These are phyloP conservation scores for Boletus reticuloceps DNA, from an alignment of 768 basidiomycete species.

Conservation along the genomic window DNA sequence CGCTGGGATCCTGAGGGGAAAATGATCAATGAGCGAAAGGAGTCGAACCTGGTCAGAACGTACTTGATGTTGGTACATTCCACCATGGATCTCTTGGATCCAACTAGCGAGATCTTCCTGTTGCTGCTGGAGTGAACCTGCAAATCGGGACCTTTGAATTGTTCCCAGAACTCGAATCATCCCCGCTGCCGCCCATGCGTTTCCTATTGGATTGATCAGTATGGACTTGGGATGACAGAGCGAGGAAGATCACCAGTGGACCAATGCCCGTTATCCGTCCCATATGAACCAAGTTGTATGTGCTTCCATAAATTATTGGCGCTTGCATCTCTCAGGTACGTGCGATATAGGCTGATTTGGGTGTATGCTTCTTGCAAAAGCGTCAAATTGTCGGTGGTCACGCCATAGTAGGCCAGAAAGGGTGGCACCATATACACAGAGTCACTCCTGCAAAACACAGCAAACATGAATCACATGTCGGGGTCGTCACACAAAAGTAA, in stretches of 20 bases:
- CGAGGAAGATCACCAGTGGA: slow-evolving; percentile 54
- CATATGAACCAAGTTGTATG: slow-evolving; percentile 53
- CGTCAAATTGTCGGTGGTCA: slow-evolving; percentile 51
- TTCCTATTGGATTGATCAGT: slow-evolving; percentile 45
- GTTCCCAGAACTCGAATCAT: slow-evolving; percentile 82
- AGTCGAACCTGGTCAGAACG: slow-evolving; percentile 22
- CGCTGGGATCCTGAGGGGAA: slow-evolving; percentile 5
- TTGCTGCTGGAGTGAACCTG: slow-evolving; percentile 45
- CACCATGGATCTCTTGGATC: slow-evolving; percentile 72
- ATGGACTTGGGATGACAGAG: neutral
- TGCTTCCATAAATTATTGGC: slow-evolving; percentile 73
- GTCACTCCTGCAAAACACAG: slow-evolving; percentile 54
- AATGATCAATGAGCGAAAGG: neutral
- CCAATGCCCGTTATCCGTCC: slow-evolving; percentile 72
- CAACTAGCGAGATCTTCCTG: slow-evolving; percentile 60
- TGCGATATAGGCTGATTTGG: slow-evolving; percentile 71
- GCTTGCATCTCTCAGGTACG: slow-evolving; percentile 51
- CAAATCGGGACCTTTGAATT: slow-evolving; percentile 59
- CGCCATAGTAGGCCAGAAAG: slow-evolving; percentile 84
- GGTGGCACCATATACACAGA: slow-evolving; percentile 86
- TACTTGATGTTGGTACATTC: slow-evolving; percentile 62
- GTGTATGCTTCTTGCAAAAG: slow-evolving; percentile 63
- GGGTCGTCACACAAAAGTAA: neutral
- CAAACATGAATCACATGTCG: neutral
- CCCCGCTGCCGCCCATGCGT: slow-evolving; percentile 87